phyloP scores from a whole-genome alignment of 2,329 filamentous ascomycete genomes.

The Chaetothyriales sp. region DNA sequence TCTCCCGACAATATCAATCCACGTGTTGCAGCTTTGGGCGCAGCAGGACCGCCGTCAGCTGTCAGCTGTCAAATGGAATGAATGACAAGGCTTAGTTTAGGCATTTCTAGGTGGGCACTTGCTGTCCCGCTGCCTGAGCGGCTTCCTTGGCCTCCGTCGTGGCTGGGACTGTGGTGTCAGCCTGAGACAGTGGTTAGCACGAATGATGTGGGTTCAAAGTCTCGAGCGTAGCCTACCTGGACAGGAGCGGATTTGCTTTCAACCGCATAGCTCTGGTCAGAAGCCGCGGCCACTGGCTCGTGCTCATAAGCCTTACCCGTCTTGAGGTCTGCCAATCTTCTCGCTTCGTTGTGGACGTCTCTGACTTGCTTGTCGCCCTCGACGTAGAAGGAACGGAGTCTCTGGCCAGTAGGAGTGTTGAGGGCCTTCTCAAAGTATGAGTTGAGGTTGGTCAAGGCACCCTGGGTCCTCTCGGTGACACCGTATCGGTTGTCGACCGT shows the following conservation, averaged over 20 bases:
- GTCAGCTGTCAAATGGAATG: not conserved
- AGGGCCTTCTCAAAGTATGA: constrained; percentile 93
- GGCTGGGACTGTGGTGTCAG: constrained; percentile 40
- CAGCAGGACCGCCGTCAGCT: no score
- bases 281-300: constrained; percentile 22
- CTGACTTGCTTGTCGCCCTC: constrained; percentile 75
- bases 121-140: constrained; percentile 16
- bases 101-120: constrained; percentile 14
- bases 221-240: not conserved
- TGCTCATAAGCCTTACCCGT: constrained; percentile 34
- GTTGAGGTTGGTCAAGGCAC: constrained; percentile 52
- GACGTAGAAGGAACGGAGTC: constrained; percentile 76
- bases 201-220: not conserved
- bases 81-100: constrained; percentile 1
- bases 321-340: constrained; percentile 79
- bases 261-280: no score
- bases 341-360: constrained; percentile 86
- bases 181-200: constrained; percentile 21
- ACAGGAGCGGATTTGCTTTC: not conserved
- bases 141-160: constrained; percentile 17
- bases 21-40: no score
- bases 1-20: not conserved
- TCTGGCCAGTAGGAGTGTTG: constrained; percentile 75
- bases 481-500: constrained; percentile 75
- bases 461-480: constrained; percentile 58